phyloP scores from a whole-genome alignment of 768 basidiomycete genomes.

The Dioszegia crocea region DNA sequence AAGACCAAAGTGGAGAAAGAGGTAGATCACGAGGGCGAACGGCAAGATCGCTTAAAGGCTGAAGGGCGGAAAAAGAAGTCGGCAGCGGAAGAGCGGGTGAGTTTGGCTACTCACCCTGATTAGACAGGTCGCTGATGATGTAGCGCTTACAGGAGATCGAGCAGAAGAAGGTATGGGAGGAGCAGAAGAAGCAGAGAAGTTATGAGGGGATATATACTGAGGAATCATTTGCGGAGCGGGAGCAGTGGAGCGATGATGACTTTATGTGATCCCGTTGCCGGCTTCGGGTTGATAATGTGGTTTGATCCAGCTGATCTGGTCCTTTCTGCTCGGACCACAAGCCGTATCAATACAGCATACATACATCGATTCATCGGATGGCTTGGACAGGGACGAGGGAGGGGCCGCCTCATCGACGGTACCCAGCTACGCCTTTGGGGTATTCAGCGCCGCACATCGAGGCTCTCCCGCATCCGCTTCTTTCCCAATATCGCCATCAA shows the following conservation, averaged over 20 bases:
- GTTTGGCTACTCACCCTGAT: slow-evolving; percentile 10
- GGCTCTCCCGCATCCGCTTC: too few relatives aligned
- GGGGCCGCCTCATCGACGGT: too few relatives aligned
- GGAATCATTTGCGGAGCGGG: slow-evolving; percentile 47
- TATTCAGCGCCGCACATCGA: too few relatives aligned
- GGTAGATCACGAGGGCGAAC: slow-evolving; percentile 88
- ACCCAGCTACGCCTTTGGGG: too few relatives aligned
- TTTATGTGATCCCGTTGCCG: slow-evolving; percentile 42
- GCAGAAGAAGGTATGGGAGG: slow-evolving; percentile 69
- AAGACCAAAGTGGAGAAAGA: slow-evolving; percentile 81
- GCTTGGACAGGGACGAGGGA: too few relatives aligned
- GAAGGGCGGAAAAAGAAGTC: slow-evolving; percentile 55
- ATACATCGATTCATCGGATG: too few relatives aligned
- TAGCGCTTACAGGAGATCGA: slow-evolving; percentile 78
- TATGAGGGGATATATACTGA: slow-evolving; percentile 76
- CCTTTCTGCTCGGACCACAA: too few relatives aligned
- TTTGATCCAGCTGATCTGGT: too few relatives aligned
- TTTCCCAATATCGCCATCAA: too few relatives aligned
- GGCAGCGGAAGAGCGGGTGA: slow-evolving; percentile 71
- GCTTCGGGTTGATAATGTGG: too few relatives aligned
- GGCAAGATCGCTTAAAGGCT: slow-evolving; percentile 62
- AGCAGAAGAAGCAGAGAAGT: slow-evolving; percentile 78
- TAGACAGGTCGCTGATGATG: neutral
- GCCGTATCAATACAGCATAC: too few relatives aligned
- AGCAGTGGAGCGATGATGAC: slow-evolving; percentile 54